These are phyloP conservation scores for Microcyclosporella mali DNA, from an alignment of 2,329 filamentous ascomycete genomes.

Conservation along the genomic window DNA sequence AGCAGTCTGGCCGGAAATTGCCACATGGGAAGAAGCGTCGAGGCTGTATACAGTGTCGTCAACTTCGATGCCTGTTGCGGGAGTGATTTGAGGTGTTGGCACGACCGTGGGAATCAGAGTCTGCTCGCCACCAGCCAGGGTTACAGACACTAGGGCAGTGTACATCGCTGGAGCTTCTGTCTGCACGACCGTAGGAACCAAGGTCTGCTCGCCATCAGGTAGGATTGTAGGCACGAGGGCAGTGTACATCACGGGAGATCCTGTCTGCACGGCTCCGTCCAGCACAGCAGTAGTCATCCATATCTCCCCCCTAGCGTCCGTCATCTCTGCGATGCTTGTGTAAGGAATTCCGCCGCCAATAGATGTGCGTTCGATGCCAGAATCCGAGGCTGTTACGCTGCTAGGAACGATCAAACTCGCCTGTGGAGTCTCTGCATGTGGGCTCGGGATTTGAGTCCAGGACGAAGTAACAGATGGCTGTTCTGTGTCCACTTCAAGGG, in stretches of 20 bases:
- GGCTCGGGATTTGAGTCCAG: too few relatives aligned
- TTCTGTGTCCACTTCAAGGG: too few relatives aligned
- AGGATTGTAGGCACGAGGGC: conserved; percentile 1
- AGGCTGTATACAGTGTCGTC: not conserved
- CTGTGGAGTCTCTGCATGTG: not conserved
- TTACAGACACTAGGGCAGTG: conserved; percentile 1
- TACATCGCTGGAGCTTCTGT: not conserved
- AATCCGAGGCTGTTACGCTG: not conserved
- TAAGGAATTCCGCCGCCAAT: too few relatives aligned
- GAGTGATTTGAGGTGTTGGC: not conserved
- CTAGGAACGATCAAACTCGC: not conserved
- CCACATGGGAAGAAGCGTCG: not conserved
- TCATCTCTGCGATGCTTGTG: too few relatives aligned
- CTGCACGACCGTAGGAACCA: not conserved
- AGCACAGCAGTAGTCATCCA: too few relatives aligned
- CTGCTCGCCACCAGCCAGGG: conserved; percentile 1
- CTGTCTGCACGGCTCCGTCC: not conserved
- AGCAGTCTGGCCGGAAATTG: not conserved
- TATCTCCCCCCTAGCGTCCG: too few relatives aligned
- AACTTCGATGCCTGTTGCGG: not conserved
- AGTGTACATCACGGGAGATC: not conserved
- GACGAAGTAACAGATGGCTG: too few relatives aligned
- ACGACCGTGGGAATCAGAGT: conserved; percentile 2
- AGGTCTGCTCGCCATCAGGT: not conserved
- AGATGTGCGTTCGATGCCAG: too few relatives aligned